Evolutionary conservation across 306 rosid species (phyloP).

Genomic region (Arachis hypogaea): DNA sequence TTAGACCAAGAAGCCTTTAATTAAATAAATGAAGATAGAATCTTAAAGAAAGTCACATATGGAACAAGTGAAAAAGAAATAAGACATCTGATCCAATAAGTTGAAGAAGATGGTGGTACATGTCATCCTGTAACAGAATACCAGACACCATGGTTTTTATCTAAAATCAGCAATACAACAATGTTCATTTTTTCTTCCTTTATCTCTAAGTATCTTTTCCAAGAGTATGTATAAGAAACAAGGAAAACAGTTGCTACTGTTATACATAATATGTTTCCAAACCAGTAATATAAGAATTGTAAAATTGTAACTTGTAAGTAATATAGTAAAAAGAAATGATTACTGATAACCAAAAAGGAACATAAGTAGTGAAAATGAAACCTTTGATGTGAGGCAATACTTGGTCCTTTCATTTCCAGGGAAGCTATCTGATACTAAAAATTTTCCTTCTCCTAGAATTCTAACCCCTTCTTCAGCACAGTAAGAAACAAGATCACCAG

Average conservation of each 20-base stretch:
- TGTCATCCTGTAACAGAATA: not conserved
- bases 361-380: conserved; percentile 31
- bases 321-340: not conserved
- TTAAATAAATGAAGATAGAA: not conserved
- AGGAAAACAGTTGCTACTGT: not conserved
- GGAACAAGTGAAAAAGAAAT: not conserved
- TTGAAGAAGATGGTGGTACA: no score
- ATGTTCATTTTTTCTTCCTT: not conserved
- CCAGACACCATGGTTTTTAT: not conserved
- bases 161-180: not conserved
- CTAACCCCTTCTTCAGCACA: conserved; percentile 96
- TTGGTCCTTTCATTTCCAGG: conserved; percentile 99
- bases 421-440: conserved; percentile 92
- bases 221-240: not conserved
- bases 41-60: not conserved
- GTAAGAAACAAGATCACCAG: conserved; percentile 95
- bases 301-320: not conserved
- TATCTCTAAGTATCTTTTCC: not conserved
- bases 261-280: not conserved
- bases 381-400: conserved; percentile 97
- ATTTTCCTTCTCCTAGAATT: conserved; percentile 95
- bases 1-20: not conserved
- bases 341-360: not conserved
- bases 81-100: no score
- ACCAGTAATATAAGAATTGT: not conserved